phyloP scores from a whole-genome alignment of 192 early-diverging fungal species.

The Entomortierella parvispora region DNA sequence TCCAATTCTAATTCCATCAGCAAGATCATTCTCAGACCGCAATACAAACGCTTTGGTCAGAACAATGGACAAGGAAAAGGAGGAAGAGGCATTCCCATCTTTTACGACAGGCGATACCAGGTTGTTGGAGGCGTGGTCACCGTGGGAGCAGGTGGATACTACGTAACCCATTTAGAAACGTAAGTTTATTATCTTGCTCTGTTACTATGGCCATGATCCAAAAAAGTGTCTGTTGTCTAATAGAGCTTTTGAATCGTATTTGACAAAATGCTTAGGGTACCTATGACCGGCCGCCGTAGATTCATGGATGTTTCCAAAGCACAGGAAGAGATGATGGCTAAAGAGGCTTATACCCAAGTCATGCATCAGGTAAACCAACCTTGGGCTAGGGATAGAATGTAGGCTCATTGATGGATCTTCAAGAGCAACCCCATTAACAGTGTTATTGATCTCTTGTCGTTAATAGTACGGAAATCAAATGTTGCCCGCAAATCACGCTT shows the following conservation, averaged over 20 bases:
- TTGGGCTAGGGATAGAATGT: neutral
- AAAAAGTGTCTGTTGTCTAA: no score
- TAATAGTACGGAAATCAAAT: slow-evolving; percentile 66
- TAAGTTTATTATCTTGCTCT: no score
- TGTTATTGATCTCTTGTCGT: neutral
- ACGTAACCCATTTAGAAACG: slow-evolving; percentile 77
- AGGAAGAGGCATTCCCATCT: slow-evolving; percentile 12
- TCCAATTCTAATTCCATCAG: slow-evolving; percentile 4
- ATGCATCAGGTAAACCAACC: slow-evolving; percentile 58
- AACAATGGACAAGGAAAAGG: neutral
- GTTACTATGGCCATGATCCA: no score
- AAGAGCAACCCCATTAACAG: neutral
- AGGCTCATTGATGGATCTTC: neutral
- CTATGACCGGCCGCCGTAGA: slow-evolving; percentile 69
- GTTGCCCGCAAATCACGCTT: slow-evolving; percentile 72
- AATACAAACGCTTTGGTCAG: slow-evolving; percentile 49
- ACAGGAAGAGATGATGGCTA: slow-evolving; percentile 72
- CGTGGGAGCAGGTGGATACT: slow-evolving; percentile 63
- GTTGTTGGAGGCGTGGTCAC: slow-evolving; percentile 26
- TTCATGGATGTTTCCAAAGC: slow-evolving; percentile 73
- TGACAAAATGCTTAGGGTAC: slow-evolving; percentile 54
- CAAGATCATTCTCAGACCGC: slow-evolving; percentile 15
- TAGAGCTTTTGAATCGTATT: no score
- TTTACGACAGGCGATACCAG: slow-evolving; percentile 29
- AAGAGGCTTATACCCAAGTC: slow-evolving; percentile 76